These are phyloP conservation scores for Cruciata laevipes DNA, from an alignment of 257 asterid genomes.

Conservation along the genomic window DNA sequence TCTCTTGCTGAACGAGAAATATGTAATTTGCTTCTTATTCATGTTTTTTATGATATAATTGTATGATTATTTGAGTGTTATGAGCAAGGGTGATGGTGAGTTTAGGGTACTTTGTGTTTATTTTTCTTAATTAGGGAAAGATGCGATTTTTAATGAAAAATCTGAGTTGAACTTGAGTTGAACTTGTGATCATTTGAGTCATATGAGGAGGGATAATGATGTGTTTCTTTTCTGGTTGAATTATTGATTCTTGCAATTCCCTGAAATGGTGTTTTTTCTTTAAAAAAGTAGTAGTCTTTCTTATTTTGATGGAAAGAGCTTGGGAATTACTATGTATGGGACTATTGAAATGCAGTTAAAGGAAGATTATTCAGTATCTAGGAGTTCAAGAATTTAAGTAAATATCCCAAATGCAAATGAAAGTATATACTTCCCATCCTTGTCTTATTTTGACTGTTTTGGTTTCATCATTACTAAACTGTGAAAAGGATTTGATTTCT, in stretches of 20 bases:
- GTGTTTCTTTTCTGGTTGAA: not conserved
- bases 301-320: not conserved
- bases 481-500: not conserved
- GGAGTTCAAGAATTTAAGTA: not conserved
- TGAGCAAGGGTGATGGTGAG: not conserved
- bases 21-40: not conserved
- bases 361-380: not conserved
- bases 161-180: no score
- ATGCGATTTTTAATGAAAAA: not conserved
- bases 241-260: not conserved
- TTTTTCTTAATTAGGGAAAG: not conserved
- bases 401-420: not conserved
- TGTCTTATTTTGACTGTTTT: not conserved
- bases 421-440: not conserved
- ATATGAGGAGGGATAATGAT: not conserved
- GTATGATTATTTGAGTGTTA: constrained; percentile 26
- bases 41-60: constrained; percentile 10
- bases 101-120: not conserved
- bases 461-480: not conserved
- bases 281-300: not conserved
- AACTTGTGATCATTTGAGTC: not conserved
- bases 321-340: not conserved
- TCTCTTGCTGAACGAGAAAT: constrained; percentile 15
- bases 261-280: not conserved
- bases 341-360: not conserved